Evolutionary conservation across 1,284 basidiomycete species (phyloP), one percentile per base, ranked within the genome.

Genomic region (Heterobasidion occidentale): DNA sequence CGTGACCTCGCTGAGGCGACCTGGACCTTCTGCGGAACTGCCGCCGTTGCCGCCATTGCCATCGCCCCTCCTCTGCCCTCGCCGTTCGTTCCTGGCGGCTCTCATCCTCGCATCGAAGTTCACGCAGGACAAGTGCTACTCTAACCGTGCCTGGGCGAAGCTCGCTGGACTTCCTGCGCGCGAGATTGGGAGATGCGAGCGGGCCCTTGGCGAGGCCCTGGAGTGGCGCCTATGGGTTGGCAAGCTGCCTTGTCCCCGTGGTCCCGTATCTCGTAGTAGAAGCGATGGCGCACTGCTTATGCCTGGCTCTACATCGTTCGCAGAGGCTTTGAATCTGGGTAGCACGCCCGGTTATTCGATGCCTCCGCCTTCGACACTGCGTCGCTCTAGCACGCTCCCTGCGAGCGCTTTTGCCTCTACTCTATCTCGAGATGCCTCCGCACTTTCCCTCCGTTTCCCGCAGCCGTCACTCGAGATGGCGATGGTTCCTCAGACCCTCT

Each of bases 61-160:
- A 0, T 90, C 87, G 0, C 91, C 91, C 0, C 78, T 94, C 20
- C 78, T 92, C 44, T 96, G 94, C 66, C 91, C 93, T 2, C 80
- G 93, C 17, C 81, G 93, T 46, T 85, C 92, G 1, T 96, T 97
- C 71, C 76, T 97, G 8, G 92, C 92, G 0, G 85, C 91, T 0
- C 75, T 97, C 42, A 92, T 97, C 60, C 77, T 93, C 48, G 93
- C 94, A 0, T 88, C 89, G 34, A 97, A 98, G 68, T 96, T 95
- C 69, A 83, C 90, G 57, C 92, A 95, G 73, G 94, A 98, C 66
- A 86, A 90, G 56, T 93, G 90, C 55, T 97, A 94, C 66, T 93
- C 90, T 14, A 96, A 97, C 68, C 81, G 86, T 19, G 93, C 94
- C 17, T 97, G 94, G 94, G 86, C 90, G 7, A 93, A 93, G 66